Evolutionary conservation across 495 filamentous ascomycete genomes (phyloP).

Genomic region (Neurospora tetrasperma): DNA sequence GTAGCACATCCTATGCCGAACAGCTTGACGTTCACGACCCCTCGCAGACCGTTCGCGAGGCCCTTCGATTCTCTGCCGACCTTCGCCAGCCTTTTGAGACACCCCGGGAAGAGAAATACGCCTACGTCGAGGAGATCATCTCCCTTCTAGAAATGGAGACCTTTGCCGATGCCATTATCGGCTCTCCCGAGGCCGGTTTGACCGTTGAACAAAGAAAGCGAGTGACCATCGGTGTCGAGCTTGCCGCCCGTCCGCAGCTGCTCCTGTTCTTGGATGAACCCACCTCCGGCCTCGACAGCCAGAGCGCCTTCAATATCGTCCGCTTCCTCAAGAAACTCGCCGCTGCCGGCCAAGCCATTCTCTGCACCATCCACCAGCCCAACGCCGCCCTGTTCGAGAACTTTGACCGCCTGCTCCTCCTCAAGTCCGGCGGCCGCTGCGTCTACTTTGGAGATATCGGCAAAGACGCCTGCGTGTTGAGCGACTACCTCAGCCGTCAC

Average conservation of each 20-base stretch:
- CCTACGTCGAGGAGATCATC: slow-evolving; percentile 77
- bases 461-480: slow-evolving; percentile 35
- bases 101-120: slow-evolving; percentile 61
- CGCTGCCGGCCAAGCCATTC: slow-evolving; percentile 72
- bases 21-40: slow-evolving; percentile 75
- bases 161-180: slow-evolving; percentile 79
- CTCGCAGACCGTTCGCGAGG: slow-evolving; percentile 72
- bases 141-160: slow-evolving; percentile 71
- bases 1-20: slow-evolving; percentile 72
- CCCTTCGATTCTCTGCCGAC: slow-evolving; percentile 72
- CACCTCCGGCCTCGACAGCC: slow-evolving; percentile 77
- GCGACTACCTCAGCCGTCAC: slow-evolving; percentile 40
- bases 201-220: slow-evolving; percentile 87
- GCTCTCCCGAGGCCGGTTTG: slow-evolving; percentile 63
- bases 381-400: slow-evolving; percentile 77
- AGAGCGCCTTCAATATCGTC: slow-evolving; percentile 80
- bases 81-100: slow-evolving; percentile 66
- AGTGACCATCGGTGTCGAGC: slow-evolving; percentile 82
- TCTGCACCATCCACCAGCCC: slow-evolving; percentile 90
- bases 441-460: slow-evolving; percentile 61
- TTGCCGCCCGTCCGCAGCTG: slow-evolving; percentile 76
- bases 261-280: slow-evolving; percentile 87
- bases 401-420: slow-evolving; percentile 58
- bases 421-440: slow-evolving; percentile 58
- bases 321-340: slow-evolving; percentile 80